Base-by-base conservation (phyloP, 306 rosid genomes). In the Glycine latifolia region DNA sequence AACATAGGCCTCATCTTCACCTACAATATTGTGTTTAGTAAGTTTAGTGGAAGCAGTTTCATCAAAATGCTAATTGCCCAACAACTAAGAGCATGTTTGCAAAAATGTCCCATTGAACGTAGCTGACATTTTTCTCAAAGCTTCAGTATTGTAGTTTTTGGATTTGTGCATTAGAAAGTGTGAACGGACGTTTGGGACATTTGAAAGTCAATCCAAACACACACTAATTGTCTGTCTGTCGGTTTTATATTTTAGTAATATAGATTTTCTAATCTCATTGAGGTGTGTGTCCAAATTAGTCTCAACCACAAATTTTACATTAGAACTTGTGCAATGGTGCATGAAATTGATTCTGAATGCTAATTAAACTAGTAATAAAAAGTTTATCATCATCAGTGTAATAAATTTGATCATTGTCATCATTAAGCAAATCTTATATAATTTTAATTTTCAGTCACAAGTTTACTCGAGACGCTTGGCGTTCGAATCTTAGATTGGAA, bases 1-100 rank as follows among this genome's bases (percentile, higher is more conserved):
- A 84, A 90, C 95, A 93, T 91, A 10, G 94, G 98, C 73, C 98
- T 91, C 88, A 92, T 88, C 13, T 82, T 74, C 68, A 94, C 97
- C 98, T 90, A 81, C 71, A 80, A 75, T 61, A 43, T 59, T 9
- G 52, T 46, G 63, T 53, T 74, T 59, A 50, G 7, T 1, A 14
- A 49, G 72, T 63, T 50, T 37, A 73, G 44, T 66, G n/a, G 53
- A 54, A 60, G 6, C 56, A 59, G 31, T 13, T 67, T 33, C 87
- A 56, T 48, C 70, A 50, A 78, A 77, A 70, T 13, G 13, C 4
- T 43, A 68, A 63, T 63, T 35, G 17, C 11, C 20, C 70, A 12
- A 65, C 17, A 37, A 35, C 14, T 11, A 17, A 20, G 31, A 26
- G 31, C 31, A 26, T 26, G 31, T 26, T 26, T 26, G 2, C 31